Base-by-base conservation (phyloP, 257 asterid genomes). In the Cynanchum wilfordii region DNA sequence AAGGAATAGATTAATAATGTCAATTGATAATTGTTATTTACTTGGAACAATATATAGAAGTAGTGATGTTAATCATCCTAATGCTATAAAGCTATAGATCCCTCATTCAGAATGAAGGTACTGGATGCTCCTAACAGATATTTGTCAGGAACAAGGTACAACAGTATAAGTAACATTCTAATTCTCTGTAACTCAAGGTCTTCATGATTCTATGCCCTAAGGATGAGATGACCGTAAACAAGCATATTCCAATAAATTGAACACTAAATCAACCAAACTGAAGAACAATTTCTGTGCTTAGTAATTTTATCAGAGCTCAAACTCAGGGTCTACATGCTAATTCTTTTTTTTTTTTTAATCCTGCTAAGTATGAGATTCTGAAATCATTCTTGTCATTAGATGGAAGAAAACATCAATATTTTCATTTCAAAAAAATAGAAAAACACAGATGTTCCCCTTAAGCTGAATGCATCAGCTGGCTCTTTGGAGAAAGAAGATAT, bases 1-100 rank as follows among this genome's bases (percentile, higher is more conserved):
- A 68, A 75, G 65, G 73, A 72, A 30, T 68, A 60, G 33, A 69
- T 52, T 70, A 66, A 75, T 60, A n/a, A 36, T 24, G 24, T 11
- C 10, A 13, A 55, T 27, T 22, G 58, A 17, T 8, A 36, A 11
- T 7, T 36, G 25, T 33, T 9, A 36, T n/a, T 64, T 49, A 64
- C 24, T 63, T 36, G 9, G 49, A 33, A 7, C 45, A 40, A 40
- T 30, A 7, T n/a, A 16, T 8, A 36, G 0, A 64, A 64, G 27
- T 36, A 17, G 20, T 33, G 25, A 30, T 33, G 68, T 45, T 63
- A 30, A 17, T n/a, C 5, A 7, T 60, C 44, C 45, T 19, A 44
- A 19, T 36, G 16, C 68, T 63, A 29, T 30, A 16, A 47, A 24
- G 36, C 68, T 29, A 30, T 30, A 7, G 47, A 62, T 3, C 5